These are phyloP conservation scores for Aspergillus uvarum DNA, from an alignment of 2,329 filamentous ascomycete genomes.

Conservation along the genomic window DNA sequence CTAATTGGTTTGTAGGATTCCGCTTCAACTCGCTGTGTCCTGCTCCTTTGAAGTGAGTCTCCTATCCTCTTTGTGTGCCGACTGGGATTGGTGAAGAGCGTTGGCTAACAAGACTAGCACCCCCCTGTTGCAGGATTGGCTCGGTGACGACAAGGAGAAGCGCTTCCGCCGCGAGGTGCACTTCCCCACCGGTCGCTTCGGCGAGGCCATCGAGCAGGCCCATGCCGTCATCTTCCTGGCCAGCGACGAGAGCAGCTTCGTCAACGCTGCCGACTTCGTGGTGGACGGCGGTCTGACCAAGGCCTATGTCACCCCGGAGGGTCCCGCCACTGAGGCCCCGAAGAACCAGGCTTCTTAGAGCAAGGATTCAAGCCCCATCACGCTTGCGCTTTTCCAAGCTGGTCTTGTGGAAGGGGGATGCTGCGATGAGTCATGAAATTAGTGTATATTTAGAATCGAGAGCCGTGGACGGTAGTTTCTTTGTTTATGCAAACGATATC, in stretches of 20 bases:
- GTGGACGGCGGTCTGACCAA: constrained; percentile 94
- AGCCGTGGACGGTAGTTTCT: constrained; percentile 12
- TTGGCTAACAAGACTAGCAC: constrained; percentile 54
- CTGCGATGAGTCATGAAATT: constrained; percentile 10
- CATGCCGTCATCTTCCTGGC: constrained; percentile 85
- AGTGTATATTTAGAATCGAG: constrained; percentile 9
- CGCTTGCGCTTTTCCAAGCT: background rate
- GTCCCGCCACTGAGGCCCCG: constrained; percentile 55
- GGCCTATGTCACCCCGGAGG: constrained; percentile 71
- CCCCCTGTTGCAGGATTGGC: constrained; percentile 86
- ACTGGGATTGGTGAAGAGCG: background rate
- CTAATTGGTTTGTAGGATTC: constrained; percentile 50
- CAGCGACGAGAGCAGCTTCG: constrained; percentile 83
- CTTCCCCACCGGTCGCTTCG: constrained; percentile 84
- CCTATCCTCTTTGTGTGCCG: background rate
- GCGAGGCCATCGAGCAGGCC: constrained; percentile 91
- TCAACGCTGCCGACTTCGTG: constrained; percentile 88
- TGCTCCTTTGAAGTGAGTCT: constrained; percentile 72
- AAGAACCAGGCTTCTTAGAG: constrained; percentile 45
- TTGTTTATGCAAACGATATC: constrained; percentile 49
- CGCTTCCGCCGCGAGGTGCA: constrained; percentile 80
- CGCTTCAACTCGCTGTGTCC: constrained; percentile 90
- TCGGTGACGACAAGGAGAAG: constrained; percentile 82
- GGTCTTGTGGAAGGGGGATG: background rate
- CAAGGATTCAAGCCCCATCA: too few relatives aligned